Conservation (phyloP, 1,284 basidiomycete species). For the Trametes pubescens region DNA sequence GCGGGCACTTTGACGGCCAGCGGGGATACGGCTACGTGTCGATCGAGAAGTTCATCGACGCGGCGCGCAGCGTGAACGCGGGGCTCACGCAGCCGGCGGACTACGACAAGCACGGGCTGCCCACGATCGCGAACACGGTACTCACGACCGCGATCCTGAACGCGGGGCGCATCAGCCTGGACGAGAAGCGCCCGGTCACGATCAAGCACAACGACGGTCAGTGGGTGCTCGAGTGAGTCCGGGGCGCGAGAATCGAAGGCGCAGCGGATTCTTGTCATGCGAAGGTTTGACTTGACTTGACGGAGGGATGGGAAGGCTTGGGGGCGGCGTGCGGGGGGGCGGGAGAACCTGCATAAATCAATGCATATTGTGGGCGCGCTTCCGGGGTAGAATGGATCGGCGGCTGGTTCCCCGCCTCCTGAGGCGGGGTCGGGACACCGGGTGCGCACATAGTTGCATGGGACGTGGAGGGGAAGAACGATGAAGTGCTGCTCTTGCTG, state of each 20-base stretch:
- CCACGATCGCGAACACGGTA: conserved; percentile 89
- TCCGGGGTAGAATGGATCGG: not conserved
- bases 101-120: conserved; percentile 83
- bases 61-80: conserved; percentile 79
- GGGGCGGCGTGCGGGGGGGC: too few species aligned
- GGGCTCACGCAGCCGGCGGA: conserved; percentile 69
- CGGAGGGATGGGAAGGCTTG: too few species aligned
- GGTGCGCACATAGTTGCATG: conserved; percentile 4
- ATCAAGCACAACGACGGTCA: conserved; percentile 70
- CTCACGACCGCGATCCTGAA: conserved; percentile 92
- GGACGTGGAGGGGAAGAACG: conserved; percentile 1
- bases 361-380: not conserved
- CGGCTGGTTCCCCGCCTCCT: not conserved
- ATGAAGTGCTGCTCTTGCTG: not conserved
- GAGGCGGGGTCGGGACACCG: not conserved
- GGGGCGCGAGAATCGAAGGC: not conserved
- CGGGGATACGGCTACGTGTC: conserved; percentile 91
- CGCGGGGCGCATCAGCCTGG: conserved; percentile 88
- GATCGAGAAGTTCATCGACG: conserved; percentile 92
- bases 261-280: not conserved
- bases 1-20: conserved; percentile 92
- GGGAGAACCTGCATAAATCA: too few species aligned
- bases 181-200: conserved; percentile 84
- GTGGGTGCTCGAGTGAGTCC: conserved; percentile 73
- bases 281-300: not conserved